Evolutionary conservation across 352 stramenopile genomes (phyloP).

Genomic region (Phytophthora idaei): DNA sequence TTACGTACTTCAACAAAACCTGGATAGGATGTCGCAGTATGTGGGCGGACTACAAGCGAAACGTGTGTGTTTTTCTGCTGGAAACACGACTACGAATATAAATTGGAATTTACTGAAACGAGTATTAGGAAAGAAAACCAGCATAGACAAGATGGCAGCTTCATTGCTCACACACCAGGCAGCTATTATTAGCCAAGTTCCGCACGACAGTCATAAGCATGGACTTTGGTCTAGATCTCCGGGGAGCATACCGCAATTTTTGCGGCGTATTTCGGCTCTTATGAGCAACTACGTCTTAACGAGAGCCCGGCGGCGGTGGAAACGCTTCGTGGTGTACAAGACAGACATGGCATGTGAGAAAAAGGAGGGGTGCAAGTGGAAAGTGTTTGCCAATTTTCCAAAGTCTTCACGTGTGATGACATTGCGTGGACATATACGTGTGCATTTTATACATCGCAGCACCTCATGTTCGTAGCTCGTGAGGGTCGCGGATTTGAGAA

Average conservation of each 20-base stretch:
- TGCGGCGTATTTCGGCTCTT: not conserved
- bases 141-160: not conserved
- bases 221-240: not conserved
- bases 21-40: not conserved
- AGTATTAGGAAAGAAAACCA: not conserved
- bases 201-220: not conserved
- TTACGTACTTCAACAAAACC: not conserved
- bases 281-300: not conserved
- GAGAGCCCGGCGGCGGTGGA: not conserved
- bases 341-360: not conserved
- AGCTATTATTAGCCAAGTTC: not conserved
- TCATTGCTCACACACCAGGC: not conserved
- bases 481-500: not conserved
- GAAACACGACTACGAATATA: not conserved
- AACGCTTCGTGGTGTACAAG: not conserved
- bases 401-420: not conserved
- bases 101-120: constrained; percentile 1
- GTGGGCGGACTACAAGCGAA: not conserved
- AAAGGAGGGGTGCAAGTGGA: not conserved
- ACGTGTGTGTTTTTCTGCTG: not conserved
- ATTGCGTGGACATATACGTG: constrained; percentile 1
- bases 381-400: not conserved
- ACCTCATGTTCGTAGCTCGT: not conserved
- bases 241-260: not conserved
- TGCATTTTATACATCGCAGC: constrained; percentile 1